Evolutionary conservation across 2,329 filamentous ascomycete species (phyloP).

Genomic region (Venturia aucupariae): DNA sequence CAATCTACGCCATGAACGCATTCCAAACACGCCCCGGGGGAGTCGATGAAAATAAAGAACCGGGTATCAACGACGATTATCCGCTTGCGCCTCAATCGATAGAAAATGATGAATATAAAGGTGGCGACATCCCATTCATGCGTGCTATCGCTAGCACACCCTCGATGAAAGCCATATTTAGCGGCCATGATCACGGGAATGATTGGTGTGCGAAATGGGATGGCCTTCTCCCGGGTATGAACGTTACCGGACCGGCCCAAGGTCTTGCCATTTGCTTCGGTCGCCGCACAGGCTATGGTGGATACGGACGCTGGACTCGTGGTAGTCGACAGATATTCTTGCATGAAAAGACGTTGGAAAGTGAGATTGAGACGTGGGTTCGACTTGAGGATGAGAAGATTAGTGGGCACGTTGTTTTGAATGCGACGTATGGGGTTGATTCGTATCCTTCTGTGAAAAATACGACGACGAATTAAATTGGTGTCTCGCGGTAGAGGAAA

Average conservation of each 20-base stretch:
- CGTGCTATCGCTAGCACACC: constrained; percentile 45
- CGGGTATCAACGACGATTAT: constrained; percentile 39
- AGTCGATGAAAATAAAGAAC: constrained; percentile 34
- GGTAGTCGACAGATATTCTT: constrained; percentile 50
- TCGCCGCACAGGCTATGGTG: constrained; percentile 60
- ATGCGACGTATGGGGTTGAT: constrained; percentile 51
- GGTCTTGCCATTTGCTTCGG: constrained; percentile 48
- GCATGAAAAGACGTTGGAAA: constrained; percentile 32
- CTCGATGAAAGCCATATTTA: constrained; percentile 50
- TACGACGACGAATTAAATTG: background rate
- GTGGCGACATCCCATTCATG: constrained; percentile 55
- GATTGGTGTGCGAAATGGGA: constrained; percentile 40
- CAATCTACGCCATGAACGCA: constrained; percentile 32
- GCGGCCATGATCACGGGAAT: constrained; percentile 53
- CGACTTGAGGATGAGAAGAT: constrained; percentile 47
- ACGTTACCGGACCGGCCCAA: constrained; percentile 29
- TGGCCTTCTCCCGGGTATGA: constrained; percentile 21
- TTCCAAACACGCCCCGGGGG: constrained; percentile 31
- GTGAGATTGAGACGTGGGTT: constrained; percentile 50
- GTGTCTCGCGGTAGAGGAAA: too few species aligned
- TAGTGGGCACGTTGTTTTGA: constrained; percentile 46
- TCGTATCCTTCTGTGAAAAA: constrained; percentile 30
- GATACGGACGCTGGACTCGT: constrained; percentile 56
- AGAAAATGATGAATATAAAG: constrained; percentile 30
- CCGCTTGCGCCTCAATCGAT: constrained; percentile 34